A percentile compares a stretch with the other conserved stretches of the same genome.
These are phyloP conservation scores for Plectosphaerella sp. DNA, from an alignment of 2,329 filamentous ascomycete species.

Conservation along the genomic window DNA sequence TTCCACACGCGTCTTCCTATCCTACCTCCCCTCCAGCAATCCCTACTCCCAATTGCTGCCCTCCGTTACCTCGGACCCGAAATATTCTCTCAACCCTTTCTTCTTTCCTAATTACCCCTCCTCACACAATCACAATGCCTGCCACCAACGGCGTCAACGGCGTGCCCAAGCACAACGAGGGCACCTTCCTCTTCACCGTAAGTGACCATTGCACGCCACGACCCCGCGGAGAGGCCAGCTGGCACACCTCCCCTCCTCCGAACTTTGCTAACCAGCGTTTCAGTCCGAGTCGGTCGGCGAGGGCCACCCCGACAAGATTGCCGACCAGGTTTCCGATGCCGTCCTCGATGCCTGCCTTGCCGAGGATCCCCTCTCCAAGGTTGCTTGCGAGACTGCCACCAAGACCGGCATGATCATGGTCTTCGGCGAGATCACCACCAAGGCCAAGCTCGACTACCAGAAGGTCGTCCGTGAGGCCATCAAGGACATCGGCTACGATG, in stretches of 20 bases:
- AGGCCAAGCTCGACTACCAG: constrained; percentile 94
- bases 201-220: constrained; percentile 17
- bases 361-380: constrained; percentile 95
- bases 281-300: constrained; percentile 85
- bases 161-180: constrained; percentile 46
- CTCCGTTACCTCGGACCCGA: neutral
- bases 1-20: neutral
- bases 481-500: constrained; percentile 98
- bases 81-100: constrained; percentile 1
- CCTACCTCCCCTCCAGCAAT: constrained; percentile 12
- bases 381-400: constrained; percentile 98
- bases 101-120: constrained; percentile 1
- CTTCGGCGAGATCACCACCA: constrained; percentile 98
- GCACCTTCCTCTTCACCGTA: constrained; percentile 81
- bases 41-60: constrained; percentile 1
- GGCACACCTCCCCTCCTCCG: constrained; percentile 1
- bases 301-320: constrained; percentile 94
- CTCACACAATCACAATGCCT: constrained; percentile 50
- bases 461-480: constrained; percentile 91
- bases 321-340: constrained; percentile 97
- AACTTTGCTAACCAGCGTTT: neutral
- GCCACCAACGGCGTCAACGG: constrained; percentile 43
- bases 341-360: constrained; percentile 96
- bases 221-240: neutral
- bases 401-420: constrained; percentile 99